Percentiles rank a stretch among this genome's conserved stretches.
Evolutionary conservation across 2,329 filamentous ascomycete genomes (phyloP).

Genomic region (Metarhizium sp.): DNA sequence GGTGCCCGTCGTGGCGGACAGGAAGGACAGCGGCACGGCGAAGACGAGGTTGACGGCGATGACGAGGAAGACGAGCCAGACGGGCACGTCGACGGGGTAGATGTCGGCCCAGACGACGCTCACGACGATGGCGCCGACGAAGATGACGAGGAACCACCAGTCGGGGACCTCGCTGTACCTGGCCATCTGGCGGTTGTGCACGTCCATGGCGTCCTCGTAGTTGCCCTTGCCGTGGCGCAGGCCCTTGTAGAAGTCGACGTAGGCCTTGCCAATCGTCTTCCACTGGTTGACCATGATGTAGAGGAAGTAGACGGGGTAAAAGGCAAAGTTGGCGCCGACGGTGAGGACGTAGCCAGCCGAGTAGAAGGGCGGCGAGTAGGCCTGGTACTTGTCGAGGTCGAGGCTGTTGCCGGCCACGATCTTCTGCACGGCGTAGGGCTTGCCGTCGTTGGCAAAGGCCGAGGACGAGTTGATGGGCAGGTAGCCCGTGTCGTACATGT

Average conservation of each 20-base stretch:
- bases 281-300: slow-evolving; percentile 30
- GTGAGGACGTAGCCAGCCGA: slow-evolving; percentile 32
- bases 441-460: slow-evolving; percentile 32
- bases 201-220: slow-evolving; percentile 31
- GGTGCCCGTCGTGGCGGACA: slow-evolving; percentile 35
- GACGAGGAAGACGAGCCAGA: slow-evolving; percentile 33
- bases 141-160: slow-evolving; percentile 36
- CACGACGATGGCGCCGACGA: slow-evolving; percentile 20
- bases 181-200: slow-evolving; percentile 30
- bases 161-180: slow-evolving; percentile 34
- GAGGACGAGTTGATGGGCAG: slow-evolving; percentile 35
- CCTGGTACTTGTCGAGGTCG: slow-evolving; percentile 27
- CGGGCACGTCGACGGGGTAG: slow-evolving; percentile 19
- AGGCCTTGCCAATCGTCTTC: slow-evolving; percentile 21
- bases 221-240: slow-evolving; percentile 28
- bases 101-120: slow-evolving; percentile 19
- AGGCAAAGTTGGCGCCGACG: slow-evolving; percentile 32
- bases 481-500: slow-evolving; percentile 34
- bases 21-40: slow-evolving; percentile 31
- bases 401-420: slow-evolving; percentile 28
- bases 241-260: slow-evolving; percentile 28
- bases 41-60: slow-evolving; percentile 30
- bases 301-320: slow-evolving; percentile 33
- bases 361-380: slow-evolving; percentile 35
- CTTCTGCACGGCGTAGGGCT: slow-evolving; percentile 22